Conservation (phyloP, 805 yeast species). For the Candida oleophila region DNA sequence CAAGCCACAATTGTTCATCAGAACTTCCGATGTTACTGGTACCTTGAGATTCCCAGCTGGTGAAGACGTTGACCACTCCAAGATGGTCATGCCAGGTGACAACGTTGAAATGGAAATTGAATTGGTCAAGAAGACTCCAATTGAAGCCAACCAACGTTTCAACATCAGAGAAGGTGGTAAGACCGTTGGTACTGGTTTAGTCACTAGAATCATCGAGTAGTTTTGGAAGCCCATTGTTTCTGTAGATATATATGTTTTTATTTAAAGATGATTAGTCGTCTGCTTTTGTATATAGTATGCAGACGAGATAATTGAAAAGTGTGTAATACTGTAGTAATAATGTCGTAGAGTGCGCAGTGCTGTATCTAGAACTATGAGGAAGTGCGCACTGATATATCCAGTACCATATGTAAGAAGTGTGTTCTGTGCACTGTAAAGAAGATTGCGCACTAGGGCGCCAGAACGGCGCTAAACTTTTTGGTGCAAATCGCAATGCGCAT, state of each 20-base stretch:
- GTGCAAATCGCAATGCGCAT: no score
- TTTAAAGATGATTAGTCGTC: not conserved
- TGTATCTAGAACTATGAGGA: no score
- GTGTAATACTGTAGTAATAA: not conserved
- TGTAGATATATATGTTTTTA: not conserved
- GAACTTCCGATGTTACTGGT: constrained; percentile 95
- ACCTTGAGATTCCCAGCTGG: constrained; percentile 83
- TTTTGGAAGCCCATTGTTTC: not conserved
- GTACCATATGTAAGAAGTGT: no score
- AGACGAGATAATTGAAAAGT: not conserved
- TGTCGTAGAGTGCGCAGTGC: not conserved
- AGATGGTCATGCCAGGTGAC: constrained; percentile 97
- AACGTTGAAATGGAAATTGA: constrained; percentile 94
- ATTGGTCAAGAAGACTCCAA: constrained; percentile 85
- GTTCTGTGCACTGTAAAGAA: no score
- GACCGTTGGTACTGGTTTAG: constrained; percentile 98
- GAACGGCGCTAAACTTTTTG: no score
- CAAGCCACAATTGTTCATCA: constrained; percentile 96
- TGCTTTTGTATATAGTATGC: constrained; percentile 8
- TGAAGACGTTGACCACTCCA: constrained; percentile 73
- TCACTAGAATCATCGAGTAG: constrained; percentile 84
- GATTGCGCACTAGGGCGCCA: no score
- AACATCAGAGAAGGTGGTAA: constrained; percentile 99
- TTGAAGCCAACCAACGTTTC: constrained; percentile 97
- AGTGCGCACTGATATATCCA: not conserved